Percentiles rank a stretch among this genome's conserved stretches.
Conservation (phyloP, 2,329 filamentous ascomycete species). For the Xylariaceae sp. region DNA sequence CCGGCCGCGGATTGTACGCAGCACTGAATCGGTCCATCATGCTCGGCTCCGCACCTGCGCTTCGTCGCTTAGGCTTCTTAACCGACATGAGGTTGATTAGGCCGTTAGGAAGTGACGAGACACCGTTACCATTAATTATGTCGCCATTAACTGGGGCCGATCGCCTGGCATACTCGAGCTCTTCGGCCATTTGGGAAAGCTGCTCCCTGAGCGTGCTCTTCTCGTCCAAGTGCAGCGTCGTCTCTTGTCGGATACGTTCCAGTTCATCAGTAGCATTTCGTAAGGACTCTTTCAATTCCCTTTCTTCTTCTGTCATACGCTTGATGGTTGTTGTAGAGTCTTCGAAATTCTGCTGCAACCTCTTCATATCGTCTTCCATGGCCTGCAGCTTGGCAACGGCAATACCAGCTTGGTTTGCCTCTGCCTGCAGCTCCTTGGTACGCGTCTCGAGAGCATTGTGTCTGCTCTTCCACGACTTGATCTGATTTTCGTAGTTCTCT, state of each 20-base stretch:
- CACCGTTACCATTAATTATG: constrained; percentile 56
- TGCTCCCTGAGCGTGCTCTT: constrained; percentile 82
- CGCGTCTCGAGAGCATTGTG: constrained; percentile 85
- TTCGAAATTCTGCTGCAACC: constrained; percentile 80
- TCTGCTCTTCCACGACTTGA: constrained; percentile 91
- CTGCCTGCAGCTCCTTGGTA: constrained; percentile 88
- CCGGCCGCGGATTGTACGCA: constrained; percentile 88
- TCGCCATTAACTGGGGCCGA: constrained; percentile 68
- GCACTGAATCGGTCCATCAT: constrained; percentile 86
- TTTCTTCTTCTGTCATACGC: constrained; percentile 90
- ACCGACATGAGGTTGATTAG: constrained; percentile 95
- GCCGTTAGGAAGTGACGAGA: constrained; percentile 58
- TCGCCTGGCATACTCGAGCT: constrained; percentile 81
- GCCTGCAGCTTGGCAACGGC: constrained; percentile 82
- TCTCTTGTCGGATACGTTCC: constrained; percentile 69
- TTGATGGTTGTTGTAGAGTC: constrained; percentile 89
- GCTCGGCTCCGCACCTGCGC: constrained; percentile 79
- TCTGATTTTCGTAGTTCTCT: constrained; percentile 91
- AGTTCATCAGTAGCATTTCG: constrained; percentile 74
- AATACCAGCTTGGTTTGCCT: constrained; percentile 97
- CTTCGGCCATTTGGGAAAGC: constrained; percentile 82
- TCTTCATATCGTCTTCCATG: constrained; percentile 94
- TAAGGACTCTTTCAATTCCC: constrained; percentile 74
- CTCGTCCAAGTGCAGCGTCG: constrained; percentile 74
- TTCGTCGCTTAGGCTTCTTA: constrained; percentile 94